Evolutionary conservation across 768 basidiomycete genomes (phyloP), one percentile per base, ranked within the genome.

Genomic region (Piloderma croceum): DNA sequence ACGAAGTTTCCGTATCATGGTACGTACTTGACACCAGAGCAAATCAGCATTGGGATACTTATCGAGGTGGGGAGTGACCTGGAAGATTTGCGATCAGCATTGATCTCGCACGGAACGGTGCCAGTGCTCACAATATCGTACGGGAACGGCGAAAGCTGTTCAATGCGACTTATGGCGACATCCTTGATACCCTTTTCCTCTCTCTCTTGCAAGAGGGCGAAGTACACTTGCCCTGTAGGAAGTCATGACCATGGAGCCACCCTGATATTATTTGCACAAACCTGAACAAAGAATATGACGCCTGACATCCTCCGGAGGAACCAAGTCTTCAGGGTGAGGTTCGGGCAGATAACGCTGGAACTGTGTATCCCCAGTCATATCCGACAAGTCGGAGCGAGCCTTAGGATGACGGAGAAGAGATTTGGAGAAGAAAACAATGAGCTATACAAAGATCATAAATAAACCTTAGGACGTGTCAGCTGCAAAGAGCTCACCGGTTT

Each of bases 381-480:
- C 94, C 3, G 78, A 75, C 5, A 99, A 70, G 7, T 79, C 69
- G 2, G 93, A 97, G 45, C 87, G 82, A 15, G 90, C 94, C 38
- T 72, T 74, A n/a, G 93, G 91, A 64, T 96, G 93, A 41, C 96
- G 93, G 41, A 99, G 74, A 31, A 99, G 76, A 48, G 78, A 84
- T 71, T 99, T 99, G 19, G 93, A 96, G 80, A 96, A 98, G 82
- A 98, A 96, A 47, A 89, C 33, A 53, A 99, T 81, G 46, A 99
- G 77, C 83, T 90, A 39, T 3, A 29, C 43, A 37, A 41, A 15
- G 34, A 18, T 35, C 6, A 42, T 38, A 20, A 24, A 4, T 6
- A 27, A 34, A 24, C n/a, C 45, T 7, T 32, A 27, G 17, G n/a
- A 9, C 18, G 17, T 24, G 12, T 17, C 18, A 6, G 20, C 4